Base-by-base conservation (phyloP, 371 early-diverging fungal genomes). In the Mucor indicus region DNA sequence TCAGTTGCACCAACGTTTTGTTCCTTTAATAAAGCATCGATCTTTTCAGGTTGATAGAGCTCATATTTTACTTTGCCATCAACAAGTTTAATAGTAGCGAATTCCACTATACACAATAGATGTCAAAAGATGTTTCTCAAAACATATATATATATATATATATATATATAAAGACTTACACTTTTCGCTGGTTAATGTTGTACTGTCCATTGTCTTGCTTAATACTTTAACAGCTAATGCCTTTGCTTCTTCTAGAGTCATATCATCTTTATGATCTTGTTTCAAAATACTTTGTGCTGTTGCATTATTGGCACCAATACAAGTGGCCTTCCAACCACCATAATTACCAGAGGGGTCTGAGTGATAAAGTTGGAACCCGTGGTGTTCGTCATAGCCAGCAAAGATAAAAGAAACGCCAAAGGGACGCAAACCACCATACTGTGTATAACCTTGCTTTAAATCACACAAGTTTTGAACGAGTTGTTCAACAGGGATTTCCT, bases 341-440 rank as follows among this genome's bases (percentile, higher is more conserved):
- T 98, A 96, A 75, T 98, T 99, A 44, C 99, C 99, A 19, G 95
- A 93, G 3, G 99, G 99, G 72, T 99, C 99, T 8, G 96, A 93
- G 62, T 94, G 96, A 69, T 95, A 98, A 35, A 99, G 79, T 68
- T 94, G 95, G 83, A 97, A 98, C 9, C 98, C 96, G 49, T 79
- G 69, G 31, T 89, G 84, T 29, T 85, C 77, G 62, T 97, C 95
- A 66, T 87, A 92, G 19, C 99, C 99, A 23, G 95, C 98, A 67
- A 94, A 96, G 48, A 99, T 79, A 68, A 99, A 95, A 15, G 97
- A 95, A 6, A 98, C 98, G 47, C 99, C 99, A 76, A 95, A 99
- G 7, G 99, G 99, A 69, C 99, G 92, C 48, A 98, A 78, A 71
- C 94, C 98, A 77, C 96, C 98, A 58, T 91, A 91, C 69, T 99